These are phyloP conservation scores for Penicillium verrucosum DNA, from an alignment of 2,329 filamentous ascomycete genomes.

Conservation along the genomic window DNA sequence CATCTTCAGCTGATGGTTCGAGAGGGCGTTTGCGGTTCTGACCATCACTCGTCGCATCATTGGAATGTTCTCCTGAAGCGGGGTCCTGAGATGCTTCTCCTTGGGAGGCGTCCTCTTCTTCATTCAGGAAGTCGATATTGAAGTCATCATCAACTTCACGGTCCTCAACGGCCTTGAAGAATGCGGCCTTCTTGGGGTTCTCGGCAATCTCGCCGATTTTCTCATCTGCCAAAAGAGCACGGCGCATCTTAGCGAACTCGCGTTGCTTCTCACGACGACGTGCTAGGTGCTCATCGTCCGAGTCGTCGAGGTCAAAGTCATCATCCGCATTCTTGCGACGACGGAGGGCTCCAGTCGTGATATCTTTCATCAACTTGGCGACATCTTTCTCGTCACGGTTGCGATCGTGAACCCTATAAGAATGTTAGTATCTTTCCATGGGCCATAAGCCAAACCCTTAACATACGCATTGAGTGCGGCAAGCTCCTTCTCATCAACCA, in stretches of 20 bases:
- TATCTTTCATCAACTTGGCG: slow-evolving; percentile 86
- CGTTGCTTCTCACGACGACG: slow-evolving; percentile 75
- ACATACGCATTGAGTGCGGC: slow-evolving; percentile 88
- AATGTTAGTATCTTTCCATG: slow-evolving; percentile 23
- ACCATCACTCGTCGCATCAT: slow-evolving; percentile 18
- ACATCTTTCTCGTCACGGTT: slow-evolving; percentile 80
- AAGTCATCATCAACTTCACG: slow-evolving; percentile 67
- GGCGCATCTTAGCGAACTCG: slow-evolving; percentile 88
- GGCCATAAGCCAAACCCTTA: not conserved
- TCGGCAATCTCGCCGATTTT: slow-evolving; percentile 86
- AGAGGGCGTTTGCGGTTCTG: slow-evolving; percentile 44
- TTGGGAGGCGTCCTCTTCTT: slow-evolving; percentile 42
- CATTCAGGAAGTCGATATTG: slow-evolving; percentile 69
- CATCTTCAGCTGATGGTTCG: slow-evolving; percentile 40
- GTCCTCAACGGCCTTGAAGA: slow-evolving; percentile 86
- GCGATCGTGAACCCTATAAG: slow-evolving; percentile 69
- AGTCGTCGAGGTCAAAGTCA: slow-evolving; percentile 83
- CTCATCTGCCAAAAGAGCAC: slow-evolving; percentile 81
- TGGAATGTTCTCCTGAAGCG: slow-evolving; percentile 17
- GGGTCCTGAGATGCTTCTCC: slow-evolving; percentile 29
- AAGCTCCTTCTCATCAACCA: slow-evolving; percentile 74
- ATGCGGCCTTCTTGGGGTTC: slow-evolving; percentile 84
- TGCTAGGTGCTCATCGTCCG: slow-evolving; percentile 75
- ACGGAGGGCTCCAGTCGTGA: slow-evolving; percentile 82
- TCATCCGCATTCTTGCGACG: slow-evolving; percentile 70